These are phyloP conservation scores for Quercus lobata DNA, from an alignment of 331 rosid species.

Conservation along the genomic window DNA sequence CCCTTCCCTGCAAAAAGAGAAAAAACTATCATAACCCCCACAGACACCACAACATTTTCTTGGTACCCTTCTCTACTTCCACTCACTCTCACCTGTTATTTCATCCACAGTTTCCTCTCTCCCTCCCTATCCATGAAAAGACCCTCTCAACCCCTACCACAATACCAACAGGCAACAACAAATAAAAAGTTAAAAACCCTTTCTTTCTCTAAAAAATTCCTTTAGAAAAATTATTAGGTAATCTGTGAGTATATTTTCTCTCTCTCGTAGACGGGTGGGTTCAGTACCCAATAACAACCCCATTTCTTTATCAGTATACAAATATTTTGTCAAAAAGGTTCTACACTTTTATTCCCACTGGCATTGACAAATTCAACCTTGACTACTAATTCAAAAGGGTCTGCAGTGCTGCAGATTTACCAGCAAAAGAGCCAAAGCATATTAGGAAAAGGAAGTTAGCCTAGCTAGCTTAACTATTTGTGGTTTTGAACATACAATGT, in stretches of 20 bases:
- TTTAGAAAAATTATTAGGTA: too few species aligned
- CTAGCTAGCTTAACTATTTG: neutral
- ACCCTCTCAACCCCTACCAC: slow-evolving; percentile 38
- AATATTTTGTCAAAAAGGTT: neutral
- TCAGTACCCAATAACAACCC: neutral
- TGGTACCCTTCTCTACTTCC: slow-evolving; percentile 17
- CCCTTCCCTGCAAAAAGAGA: slow-evolving; percentile 12
- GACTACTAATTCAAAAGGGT: neutral
- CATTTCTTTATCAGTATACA: neutral
- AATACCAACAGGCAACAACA: slow-evolving; percentile 20
- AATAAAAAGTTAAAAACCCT: neutral
- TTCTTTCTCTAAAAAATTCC: neutral
- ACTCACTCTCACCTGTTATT: slow-evolving; percentile 34
- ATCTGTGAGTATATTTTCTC: fast-evolving
- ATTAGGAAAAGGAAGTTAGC: neutral
- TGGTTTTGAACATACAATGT: neutral
- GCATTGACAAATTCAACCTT: neutral
- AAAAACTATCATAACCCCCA: slow-evolving; percentile 29
- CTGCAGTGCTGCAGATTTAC: neutral
- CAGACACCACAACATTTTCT: neutral
- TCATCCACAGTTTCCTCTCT: slow-evolving; percentile 26
- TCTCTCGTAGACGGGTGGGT: fast-evolving
- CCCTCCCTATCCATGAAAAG: slow-evolving; percentile 22
- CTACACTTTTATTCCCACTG: neutral
- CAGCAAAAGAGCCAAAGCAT: neutral